Conservation (phyloP, 2,329 filamentous ascomycete genomes). For the Colletotrichum shisoi region DNA sequence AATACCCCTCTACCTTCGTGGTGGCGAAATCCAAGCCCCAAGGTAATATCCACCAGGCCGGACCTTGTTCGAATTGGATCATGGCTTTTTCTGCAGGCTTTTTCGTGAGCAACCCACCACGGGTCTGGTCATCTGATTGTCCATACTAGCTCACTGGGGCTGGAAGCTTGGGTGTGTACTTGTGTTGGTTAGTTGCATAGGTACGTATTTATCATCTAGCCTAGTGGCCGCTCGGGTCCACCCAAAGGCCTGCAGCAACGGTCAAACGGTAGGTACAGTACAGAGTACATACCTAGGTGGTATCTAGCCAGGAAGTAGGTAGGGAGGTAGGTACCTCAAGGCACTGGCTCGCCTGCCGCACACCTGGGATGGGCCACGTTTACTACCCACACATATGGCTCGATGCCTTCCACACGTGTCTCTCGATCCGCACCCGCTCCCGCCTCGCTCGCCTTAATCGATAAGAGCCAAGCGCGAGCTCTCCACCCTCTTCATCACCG, state of each 20-base stretch:
- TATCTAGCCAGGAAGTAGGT: too few relatives aligned
- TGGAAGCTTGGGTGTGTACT: neutral
- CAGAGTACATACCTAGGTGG: too few relatives aligned
- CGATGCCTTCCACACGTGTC: conserved; percentile 12
- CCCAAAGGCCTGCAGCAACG: neutral
- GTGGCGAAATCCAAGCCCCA: neutral
- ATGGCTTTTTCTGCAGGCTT: neutral
- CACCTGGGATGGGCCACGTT: neutral
- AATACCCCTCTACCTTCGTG: neutral
- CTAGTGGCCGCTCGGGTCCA: conserved; percentile 1
- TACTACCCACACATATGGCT: neutral
- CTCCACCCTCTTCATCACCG: conserved; percentile 1
- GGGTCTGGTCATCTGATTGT: neutral
- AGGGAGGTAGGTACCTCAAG: neutral
- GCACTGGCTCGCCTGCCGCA: neutral
- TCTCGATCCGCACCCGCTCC: conserved; percentile 10
- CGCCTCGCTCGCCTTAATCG: conserved; percentile 5
- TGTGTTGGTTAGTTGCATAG: neutral
- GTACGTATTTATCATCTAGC: neutral
- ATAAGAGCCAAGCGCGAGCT: conserved; percentile 13
- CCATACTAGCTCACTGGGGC: too few relatives aligned
- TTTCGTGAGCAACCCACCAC: neutral
- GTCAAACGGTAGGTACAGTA: neutral
- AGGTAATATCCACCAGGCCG: neutral
- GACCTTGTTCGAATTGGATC: neutral